Evolutionary conservation across 2,329 filamentous ascomycete species (phyloP), one percentile per base, ranked within the genome.

Genomic region (Phaeosphaeria sp.): DNA sequence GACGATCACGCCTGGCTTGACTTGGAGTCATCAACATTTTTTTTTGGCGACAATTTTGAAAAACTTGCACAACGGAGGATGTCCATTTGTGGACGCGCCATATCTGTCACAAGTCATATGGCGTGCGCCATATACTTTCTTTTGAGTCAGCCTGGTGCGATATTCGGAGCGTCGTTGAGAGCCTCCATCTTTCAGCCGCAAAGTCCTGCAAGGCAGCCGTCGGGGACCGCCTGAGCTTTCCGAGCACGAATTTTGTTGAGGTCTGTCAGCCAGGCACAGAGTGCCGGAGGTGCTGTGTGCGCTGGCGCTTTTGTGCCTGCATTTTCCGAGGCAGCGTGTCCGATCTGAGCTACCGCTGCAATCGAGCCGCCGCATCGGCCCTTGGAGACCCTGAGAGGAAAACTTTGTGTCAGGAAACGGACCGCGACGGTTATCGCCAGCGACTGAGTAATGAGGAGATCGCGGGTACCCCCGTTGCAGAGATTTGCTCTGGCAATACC

Each of bases 141-240:
- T 44, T 22, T 20, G 42, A 20, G 42, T 44, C 21, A 22, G 17
- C 8, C 39, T 42, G 39, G 18, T 21, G 42, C 42, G 42, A 22
- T 44, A 15, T 44, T 44, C 18, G 42, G 42, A 60, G 52, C 51
- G 59, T 40, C 15, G 6, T 53, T 52, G 55, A 64, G 62, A n/a
- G n/a, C 56, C 62, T 63, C 60, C 51, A 57, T 30, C 48, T 36
- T 36, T 36, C 30, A 51, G 54, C 6, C 47, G 40, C 50, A 46
- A 44, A 47, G 22, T 42, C 46, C 54, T 30, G 51, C 51, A 40
- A 51, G 46, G 53, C 25, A 49, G 52, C 43, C 51, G 49, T 60
- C 54, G 56, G 61, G 61, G 61, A 56, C 54, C 50, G 53, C 49
- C 27, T 62, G 45, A 46, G 17, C 17, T 62, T 48, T 64, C 61